phyloP scores from a whole-genome alignment of 805 yeast genomes.

The Danielia reshetovae region DNA sequence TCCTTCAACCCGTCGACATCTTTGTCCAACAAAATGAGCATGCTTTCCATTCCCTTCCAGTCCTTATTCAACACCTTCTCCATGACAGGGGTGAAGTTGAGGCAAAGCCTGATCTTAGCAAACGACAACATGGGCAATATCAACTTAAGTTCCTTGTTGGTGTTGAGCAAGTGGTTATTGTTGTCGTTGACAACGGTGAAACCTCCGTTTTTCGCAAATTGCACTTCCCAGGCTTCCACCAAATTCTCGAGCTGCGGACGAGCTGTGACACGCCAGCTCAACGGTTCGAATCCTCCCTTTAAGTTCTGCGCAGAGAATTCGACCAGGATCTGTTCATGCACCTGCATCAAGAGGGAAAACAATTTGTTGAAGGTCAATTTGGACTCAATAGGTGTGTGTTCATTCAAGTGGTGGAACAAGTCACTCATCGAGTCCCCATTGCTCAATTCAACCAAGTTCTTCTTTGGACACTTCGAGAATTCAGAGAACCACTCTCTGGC shows the following conservation, averaged over 20 bases:
- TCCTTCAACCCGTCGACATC: constrained; percentile 66
- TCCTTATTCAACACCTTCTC: constrained; percentile 59
- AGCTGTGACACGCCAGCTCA: constrained; percentile 62
- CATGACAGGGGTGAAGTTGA: constrained; percentile 59
- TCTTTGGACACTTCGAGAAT: constrained; percentile 6
- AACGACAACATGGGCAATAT: constrained; percentile 63
- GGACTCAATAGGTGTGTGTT: constrained; percentile 30
- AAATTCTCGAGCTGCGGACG: constrained; percentile 56
- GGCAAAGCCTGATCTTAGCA: constrained; percentile 62
- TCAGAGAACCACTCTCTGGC: constrained; percentile 49
- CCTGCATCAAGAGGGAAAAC: constrained; percentile 55
- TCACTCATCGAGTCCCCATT: constrained; percentile 49
- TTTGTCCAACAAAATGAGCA: constrained; percentile 39
- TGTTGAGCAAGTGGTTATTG: constrained; percentile 45
- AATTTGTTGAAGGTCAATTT: constrained; percentile 46
- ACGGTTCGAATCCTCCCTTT: constrained; percentile 41
- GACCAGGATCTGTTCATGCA: constrained; percentile 62
- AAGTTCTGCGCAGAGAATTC: background rate
- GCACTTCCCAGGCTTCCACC: constrained; percentile 64
- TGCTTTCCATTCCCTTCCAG: constrained; percentile 62
- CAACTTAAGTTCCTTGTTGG: constrained; percentile 55
- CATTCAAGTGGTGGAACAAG: constrained; percentile 44
- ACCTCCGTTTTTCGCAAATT: constrained; percentile 62
- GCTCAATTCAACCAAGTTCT: constrained; percentile 46
- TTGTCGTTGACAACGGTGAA: constrained; percentile 49